Evolutionary conservation across 306 rosid genomes (phyloP).

Genomic region (Pachyrhizus erosus): DNA sequence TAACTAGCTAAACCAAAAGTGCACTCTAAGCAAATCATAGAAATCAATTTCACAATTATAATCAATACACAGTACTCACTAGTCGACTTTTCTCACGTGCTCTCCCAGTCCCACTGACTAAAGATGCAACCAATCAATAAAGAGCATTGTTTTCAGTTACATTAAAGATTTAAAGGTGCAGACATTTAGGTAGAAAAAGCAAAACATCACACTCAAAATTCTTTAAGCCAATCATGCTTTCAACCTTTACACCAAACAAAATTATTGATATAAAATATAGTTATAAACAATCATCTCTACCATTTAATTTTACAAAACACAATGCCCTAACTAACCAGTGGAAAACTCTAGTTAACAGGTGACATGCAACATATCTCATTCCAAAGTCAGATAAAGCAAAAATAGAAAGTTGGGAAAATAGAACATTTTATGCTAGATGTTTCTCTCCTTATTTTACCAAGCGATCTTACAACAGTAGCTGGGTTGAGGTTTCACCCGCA

Average conservation of each 20-base stretch:
- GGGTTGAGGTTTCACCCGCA: constrained; percentile 58
- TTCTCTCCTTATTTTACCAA: constrained; percentile 46
- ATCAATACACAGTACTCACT: background rate
- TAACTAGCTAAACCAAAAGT: background rate
- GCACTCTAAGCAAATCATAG: background rate
- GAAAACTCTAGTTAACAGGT: constrained; percentile 8
- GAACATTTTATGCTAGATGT: constrained; percentile 26
- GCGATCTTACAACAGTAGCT: constrained; percentile 59
- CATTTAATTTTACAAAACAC: background rate
- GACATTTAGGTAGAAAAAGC: background rate
- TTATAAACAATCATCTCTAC: background rate
- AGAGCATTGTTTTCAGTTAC: constrained; percentile 8
- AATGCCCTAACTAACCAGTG: background rate
- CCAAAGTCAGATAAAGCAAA: background rate
- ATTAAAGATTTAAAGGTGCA: constrained; percentile 6
- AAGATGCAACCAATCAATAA: background rate
- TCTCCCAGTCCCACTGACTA: background rate
- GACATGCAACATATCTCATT: background rate
- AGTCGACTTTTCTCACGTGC: constrained; percentile 1
- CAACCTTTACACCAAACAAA: background rate
- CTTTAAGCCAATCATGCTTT: constrained; percentile 2
- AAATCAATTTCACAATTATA: background rate
- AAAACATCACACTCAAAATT: background rate
- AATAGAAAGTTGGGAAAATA: constrained; percentile 1
- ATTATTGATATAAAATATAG: background rate